Conservation (phyloP, 1,284 basidiomycete species). For the Schizophyllum commune region DNA sequence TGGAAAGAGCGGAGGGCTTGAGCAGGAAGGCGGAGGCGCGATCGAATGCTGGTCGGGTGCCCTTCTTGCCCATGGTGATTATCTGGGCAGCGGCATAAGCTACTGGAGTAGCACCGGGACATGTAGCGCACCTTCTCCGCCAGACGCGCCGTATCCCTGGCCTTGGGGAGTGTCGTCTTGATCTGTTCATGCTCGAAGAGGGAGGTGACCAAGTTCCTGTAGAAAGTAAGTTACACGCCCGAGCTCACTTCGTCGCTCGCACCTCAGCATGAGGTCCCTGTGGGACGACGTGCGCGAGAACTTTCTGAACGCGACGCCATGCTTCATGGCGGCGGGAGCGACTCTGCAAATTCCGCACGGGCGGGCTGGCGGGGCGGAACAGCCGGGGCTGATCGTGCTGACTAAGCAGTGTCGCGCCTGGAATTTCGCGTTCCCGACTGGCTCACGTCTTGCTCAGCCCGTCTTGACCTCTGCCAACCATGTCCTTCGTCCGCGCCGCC, state of each 20-base stretch:
- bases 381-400: neutral
- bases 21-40: conserved; percentile 73
- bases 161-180: conserved; percentile 94
- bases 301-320: conserved; percentile 85
- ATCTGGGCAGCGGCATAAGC: conserved; percentile 42
- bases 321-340: conserved; percentile 59
- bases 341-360: neutral
- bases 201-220: conserved; percentile 90
- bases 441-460: conserved; percentile 6
- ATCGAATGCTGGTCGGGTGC: conserved; percentile 53
- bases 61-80: conserved; percentile 84
- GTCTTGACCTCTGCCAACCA: conserved; percentile 14
- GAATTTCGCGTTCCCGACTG: neutral
- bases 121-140: conserved; percentile 76
- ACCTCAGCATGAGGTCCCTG: conserved; percentile 84
- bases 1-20: conserved; percentile 62
- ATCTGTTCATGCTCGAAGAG: conserved; percentile 95
- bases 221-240: conserved; percentile 3
- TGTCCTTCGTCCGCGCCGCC: conserved; percentile 37
- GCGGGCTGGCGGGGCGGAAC: neutral
- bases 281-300: conserved; percentile 84
- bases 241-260: conserved; percentile 4
- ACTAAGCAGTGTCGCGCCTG: neutral
- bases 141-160: conserved; percentile 83
- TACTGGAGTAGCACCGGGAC: neutral